A percentile compares a stretch with the other conserved stretches of the same genome.
Evolutionary conservation across 768 basidiomycete genomes (phyloP).

Genomic region (Mrakia frigida): DNA sequence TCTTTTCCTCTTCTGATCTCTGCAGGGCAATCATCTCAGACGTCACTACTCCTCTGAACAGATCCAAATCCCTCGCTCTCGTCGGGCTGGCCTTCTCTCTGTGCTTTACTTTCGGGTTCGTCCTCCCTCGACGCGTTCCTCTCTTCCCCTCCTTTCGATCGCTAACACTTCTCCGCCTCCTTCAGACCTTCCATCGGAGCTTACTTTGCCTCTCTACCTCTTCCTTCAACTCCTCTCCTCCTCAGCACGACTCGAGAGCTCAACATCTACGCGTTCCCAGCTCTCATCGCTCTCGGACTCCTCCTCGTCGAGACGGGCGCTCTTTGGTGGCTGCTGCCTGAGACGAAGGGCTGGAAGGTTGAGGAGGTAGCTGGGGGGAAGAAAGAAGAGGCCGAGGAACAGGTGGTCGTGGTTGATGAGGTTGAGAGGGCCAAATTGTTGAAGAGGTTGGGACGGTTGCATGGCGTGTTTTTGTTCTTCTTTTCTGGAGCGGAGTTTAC

Average conservation of each 20-base stretch:
- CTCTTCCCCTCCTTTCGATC: slow-evolving; percentile 35
- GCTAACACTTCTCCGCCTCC: slow-evolving; percentile 29
- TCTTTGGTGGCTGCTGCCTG: slow-evolving; percentile 69
- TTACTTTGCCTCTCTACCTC: slow-evolving; percentile 83
- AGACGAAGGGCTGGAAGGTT: slow-evolving; percentile 61
- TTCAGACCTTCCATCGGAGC: slow-evolving; percentile 92
- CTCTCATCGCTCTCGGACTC: slow-evolving; percentile 70
- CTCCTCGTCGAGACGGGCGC: slow-evolving; percentile 74
- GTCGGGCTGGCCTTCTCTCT: slow-evolving; percentile 95
- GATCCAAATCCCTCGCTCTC: slow-evolving; percentile 79
- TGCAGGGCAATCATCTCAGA: slow-evolving; percentile 89
- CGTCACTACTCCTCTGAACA: slow-evolving; percentile 69
- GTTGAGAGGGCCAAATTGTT: slow-evolving; percentile 54
- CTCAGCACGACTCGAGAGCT: slow-evolving; percentile 49
- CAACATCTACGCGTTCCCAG: slow-evolving; percentile 90
- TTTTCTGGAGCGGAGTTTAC: slow-evolving; percentile 93
- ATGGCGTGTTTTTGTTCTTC: slow-evolving; percentile 78
- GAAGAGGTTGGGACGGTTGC: slow-evolving; percentile 58
- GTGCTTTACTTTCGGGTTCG: slow-evolving; percentile 58
- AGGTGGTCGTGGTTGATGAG: slow-evolving; percentile 12
- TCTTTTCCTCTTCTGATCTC: not conserved
- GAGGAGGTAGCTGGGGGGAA: slow-evolving; percentile 31
- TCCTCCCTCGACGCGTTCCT: not conserved
- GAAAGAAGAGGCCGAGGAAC: slow-evolving; percentile 32
- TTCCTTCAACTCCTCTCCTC: slow-evolving; percentile 39